Evolutionary conservation across 805 yeast genomes (phyloP), one percentile per base, ranked within the genome.

Genomic region (Yarrowia keelungensis): DNA sequence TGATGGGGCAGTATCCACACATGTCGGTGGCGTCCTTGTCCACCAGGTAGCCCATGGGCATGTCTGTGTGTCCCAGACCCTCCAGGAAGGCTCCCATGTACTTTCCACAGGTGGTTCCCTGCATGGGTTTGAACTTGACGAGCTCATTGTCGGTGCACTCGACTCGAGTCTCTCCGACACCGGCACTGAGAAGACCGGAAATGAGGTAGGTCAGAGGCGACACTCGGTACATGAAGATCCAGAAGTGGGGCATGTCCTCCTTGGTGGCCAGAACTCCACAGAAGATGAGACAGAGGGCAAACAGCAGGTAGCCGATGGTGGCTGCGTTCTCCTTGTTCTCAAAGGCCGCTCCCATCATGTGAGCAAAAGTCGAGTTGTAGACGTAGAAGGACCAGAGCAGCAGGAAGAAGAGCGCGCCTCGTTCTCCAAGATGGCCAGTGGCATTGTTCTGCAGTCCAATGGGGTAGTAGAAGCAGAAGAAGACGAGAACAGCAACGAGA

Each of bases 201-300:
- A 89, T 80, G 79, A 88, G 82, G 73, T 89, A 90, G 0, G 92
- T 87, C 71, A 88, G 79, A 16, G 95, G 94, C 32, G 89, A 86
- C 19, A 81, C 84, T 75, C 92, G 82, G 81, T 89, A 89, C 91
- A 89, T 87, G 82, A 89, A 89, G 53, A 84, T 80, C 92, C 93
- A 88, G 82, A 90, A 90, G n/a, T 91, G 86, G 39, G 90, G 90
- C 80, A 80, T 70, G 41, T 77, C 80, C 19, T 80, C 75, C 53
- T 86, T 84, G 32, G 85, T 80, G 15, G 85, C 86, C 79, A 90
- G 80, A 53, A 89, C 91, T 83, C 97, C 97, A 83, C 92, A 89
- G 85, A 90, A 89, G 68, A 85, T 84, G 79, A 90, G 79, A 47
- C 86, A 81, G 82, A 88, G 78, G 1, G 89, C 85, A 77, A 86